Evolutionary conservation across 768 basidiomycete species (phyloP), one percentile per base, ranked within the genome.

Genomic region (Suillus subaureus): DNA sequence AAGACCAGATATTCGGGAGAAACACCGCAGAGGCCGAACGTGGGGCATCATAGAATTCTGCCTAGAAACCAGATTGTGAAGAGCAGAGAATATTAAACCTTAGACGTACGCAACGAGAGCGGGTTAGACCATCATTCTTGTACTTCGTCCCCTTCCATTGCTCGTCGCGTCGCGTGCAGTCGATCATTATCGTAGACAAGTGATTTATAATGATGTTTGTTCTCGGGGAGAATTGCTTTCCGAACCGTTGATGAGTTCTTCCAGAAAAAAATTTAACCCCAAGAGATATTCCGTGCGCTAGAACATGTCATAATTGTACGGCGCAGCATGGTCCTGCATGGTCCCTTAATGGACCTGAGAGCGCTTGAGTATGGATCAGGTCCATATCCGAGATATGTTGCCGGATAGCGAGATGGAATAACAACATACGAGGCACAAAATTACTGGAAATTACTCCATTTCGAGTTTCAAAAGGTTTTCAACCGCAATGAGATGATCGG

Each of bases 101-200:
- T 12, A 18, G 39, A 42, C 40, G 28, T 21, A 42, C 39, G 12
- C 40, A n/a, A 42, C 18, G 26, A 60, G 58, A 60, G 26, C 18
- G 18, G 40, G 40, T 60, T 60, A 60, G 28, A 7, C 26, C 58
- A 60, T 60, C 58, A 60, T 60, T 60, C 58, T 60, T 42, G 40
- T 31, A 28, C 40, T 37, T 43, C 58, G 28, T 42, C 26, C 11
- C 26, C 75, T 76, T 76, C 75, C 75, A 76, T 76, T 76, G 70
- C 70, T 66, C 67, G 60, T 64, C 75, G 78, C 75, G 71, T 75
- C 77, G 78, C 74, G 71, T 75, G 70, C 21, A 33, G 66, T 68
- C 68, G 69, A 70, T 71, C 76, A 73, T 75, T 52, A 57, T 51
- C 56, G 69, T 58, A 69, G 67, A 72, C 66, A 43, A 64, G 69